Evolutionary conservation across 768 basidiomycete genomes (phyloP).

Genomic region (Rossbeevera mucosa): DNA sequence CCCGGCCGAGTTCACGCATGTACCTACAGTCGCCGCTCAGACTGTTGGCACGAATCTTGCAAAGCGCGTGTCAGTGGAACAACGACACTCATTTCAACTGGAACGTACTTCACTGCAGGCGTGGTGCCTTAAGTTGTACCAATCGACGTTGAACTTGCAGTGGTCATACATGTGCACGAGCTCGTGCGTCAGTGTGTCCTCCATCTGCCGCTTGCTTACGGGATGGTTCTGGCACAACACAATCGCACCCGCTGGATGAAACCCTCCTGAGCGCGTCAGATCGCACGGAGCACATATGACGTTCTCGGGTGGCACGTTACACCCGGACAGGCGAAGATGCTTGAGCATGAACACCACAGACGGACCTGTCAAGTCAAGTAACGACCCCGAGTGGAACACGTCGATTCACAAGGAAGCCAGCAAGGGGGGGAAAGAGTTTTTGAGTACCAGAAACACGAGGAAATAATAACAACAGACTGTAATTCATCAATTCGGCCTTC

Average conservation of each 20-base stretch:
- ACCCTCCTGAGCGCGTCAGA: slow-evolving; percentile 70
- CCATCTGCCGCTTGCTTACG: slow-evolving; percentile 80
- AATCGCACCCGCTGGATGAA: slow-evolving; percentile 75
- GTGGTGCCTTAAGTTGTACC: slow-evolving; percentile 86
- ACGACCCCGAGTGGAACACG: slow-evolving; percentile 1
- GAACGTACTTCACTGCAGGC: slow-evolving; percentile 90
- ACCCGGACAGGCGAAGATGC: slow-evolving; percentile 75
- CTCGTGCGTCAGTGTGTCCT: slow-evolving; percentile 90
- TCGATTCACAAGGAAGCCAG: slow-evolving; percentile 8
- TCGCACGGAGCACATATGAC: slow-evolving; percentile 86
- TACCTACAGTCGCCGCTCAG: slow-evolving; percentile 91
- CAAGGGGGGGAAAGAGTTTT: neutral
- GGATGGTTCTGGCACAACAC: slow-evolving; percentile 84
- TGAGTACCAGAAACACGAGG: slow-evolving; percentile 8
- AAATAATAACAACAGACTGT: slow-evolving; percentile 47
- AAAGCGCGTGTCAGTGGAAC: neutral
- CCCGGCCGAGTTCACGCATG: slow-evolving; percentile 74
- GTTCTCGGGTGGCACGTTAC: slow-evolving; percentile 63
- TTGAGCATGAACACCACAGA: slow-evolving; percentile 87
- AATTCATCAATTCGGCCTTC: slow-evolving; percentile 63
- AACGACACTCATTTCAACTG: neutral
- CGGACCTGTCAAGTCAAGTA: slow-evolving; percentile 57
- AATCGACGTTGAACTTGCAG: slow-evolving; percentile 90
- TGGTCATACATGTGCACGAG: slow-evolving; percentile 95
- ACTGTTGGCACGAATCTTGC: slow-evolving; percentile 90